Evolutionary conservation across 2,329 filamentous ascomycete species (phyloP).

Genomic region (Rhinocladiella mackenziei): DNA sequence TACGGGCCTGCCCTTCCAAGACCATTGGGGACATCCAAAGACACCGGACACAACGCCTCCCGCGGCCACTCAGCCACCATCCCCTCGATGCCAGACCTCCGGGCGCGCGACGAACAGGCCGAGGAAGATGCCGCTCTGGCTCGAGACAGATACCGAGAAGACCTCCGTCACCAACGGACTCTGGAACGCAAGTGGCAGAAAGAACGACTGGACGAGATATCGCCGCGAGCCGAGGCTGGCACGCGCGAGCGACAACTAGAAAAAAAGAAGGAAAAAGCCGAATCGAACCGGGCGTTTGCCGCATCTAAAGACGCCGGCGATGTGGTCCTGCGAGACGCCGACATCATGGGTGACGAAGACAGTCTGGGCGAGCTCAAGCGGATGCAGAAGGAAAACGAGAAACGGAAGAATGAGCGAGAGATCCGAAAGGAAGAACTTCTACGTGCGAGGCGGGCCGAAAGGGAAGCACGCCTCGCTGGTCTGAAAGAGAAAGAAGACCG

Average conservation of each 20-base stretch:
- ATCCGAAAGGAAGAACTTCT: constrained; percentile 74
- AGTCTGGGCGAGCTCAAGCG: constrained; percentile 61
- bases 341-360: constrained; percentile 67
- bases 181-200: constrained; percentile 64
- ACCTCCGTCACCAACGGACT: constrained; percentile 59
- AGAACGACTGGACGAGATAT: constrained; percentile 72
- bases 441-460: constrained; percentile 69
- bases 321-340: constrained; percentile 64
- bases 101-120: constrained; percentile 46
- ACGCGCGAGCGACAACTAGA: constrained; percentile 80
- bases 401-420: constrained; percentile 80
- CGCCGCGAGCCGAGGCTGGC: constrained; percentile 76
- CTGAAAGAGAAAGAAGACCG: constrained; percentile 74
- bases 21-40: constrained; percentile 24
- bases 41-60: constrained; percentile 27
- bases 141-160: constrained; percentile 42
- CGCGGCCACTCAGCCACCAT: constrained; percentile 54
- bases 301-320: constrained; percentile 49
- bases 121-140: constrained; percentile 51
- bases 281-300: constrained; percentile 68
- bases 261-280: constrained; percentile 70
- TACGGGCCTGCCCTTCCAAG: constrained; percentile 55
- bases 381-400: constrained; percentile 60
- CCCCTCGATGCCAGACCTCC: constrained; percentile 70
- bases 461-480: constrained; percentile 68